These are phyloP conservation scores for Lactarius evosmus DNA, from an alignment of 768 basidiomycete species.

Conservation along the genomic window DNA sequence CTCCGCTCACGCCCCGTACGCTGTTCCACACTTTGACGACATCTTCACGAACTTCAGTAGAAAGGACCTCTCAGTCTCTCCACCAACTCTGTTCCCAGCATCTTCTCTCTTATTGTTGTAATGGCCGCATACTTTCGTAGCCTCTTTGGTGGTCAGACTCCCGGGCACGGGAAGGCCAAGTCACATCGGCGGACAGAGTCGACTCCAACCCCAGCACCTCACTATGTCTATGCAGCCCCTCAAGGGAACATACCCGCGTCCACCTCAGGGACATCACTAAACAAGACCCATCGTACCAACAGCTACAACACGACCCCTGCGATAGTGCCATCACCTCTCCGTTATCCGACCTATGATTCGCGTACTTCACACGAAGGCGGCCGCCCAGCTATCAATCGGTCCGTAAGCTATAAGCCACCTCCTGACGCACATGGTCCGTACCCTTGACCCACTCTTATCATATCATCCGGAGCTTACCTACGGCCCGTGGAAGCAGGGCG, in stretches of 20 bases:
- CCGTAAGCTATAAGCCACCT: conserved; percentile 17
- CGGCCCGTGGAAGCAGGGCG: conserved; percentile 27
- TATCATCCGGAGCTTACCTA: conserved; percentile 16
- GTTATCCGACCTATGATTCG: conserved; percentile 28
- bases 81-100: neutral
- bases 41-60: conserved; percentile 14
- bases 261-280: conserved; percentile 15
- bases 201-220: conserved; percentile 34
- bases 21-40: conserved; percentile 14
- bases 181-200: conserved; percentile 45
- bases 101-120: conserved; percentile 8
- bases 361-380: conserved; percentile 23
- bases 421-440: conserved; percentile 22
- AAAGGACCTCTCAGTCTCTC: neutral
- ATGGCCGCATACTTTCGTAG: conserved; percentile 54
- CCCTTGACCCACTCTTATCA: conserved; percentile 28
- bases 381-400: conserved; percentile 22
- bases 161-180: conserved; percentile 37
- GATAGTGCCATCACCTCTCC: conserved; percentile 28
- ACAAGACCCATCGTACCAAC: conserved; percentile 18
- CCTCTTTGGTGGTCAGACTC: conserved; percentile 39
- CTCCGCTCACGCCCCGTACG: conserved; percentile 8
- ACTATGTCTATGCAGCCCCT: conserved; percentile 31
- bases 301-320: conserved; percentile 22
- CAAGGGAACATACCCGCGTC: conserved; percentile 21